A percentile compares a stretch with the other conserved stretches of the same genome.
Evolutionary conservation across 2,329 filamentous ascomycete genomes (phyloP).

Genomic region (Pyrenophora teres): DNA sequence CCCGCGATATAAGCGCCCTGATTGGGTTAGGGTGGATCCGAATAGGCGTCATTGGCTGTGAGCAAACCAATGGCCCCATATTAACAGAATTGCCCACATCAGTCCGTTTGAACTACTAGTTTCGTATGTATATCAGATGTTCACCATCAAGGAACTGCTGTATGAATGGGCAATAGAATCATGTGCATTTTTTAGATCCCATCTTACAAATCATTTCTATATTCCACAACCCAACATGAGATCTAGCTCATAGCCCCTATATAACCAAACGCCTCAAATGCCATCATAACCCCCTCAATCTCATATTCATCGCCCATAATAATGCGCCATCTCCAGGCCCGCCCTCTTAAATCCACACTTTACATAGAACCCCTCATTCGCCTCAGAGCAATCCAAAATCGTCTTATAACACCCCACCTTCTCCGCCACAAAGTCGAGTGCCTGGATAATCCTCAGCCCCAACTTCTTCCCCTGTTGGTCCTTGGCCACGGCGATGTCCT

Average conservation of each 20-base stretch:
- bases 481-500: conserved; percentile 94
- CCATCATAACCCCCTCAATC: not conserved
- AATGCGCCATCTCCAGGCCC: conserved; percentile 95
- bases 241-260: too few species aligned
- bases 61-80: too few species aligned
- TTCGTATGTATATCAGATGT: too few species aligned
- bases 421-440: conserved; percentile 84
- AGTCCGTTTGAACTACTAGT: too few species aligned
- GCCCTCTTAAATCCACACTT: conserved; percentile 95
- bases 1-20: not conserved
- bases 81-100: too few species aligned
- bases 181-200: too few species aligned
- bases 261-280: conserved; percentile 6
- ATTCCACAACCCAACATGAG: not conserved
- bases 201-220: not conserved
- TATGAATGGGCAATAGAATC: too few species aligned
- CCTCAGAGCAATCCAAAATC: conserved; percentile 94
- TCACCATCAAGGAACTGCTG: too few species aligned
- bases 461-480: conserved; percentile 98
- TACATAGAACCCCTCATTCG: conserved; percentile 96
- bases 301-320: conserved; percentile 60
- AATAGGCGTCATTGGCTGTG: too few species aligned
- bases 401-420: conserved; percentile 95
- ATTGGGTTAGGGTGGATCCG: too few species aligned
- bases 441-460: conserved; percentile 89